Evolutionary conservation across 139 green algal genomes (phyloP).

Genomic region (Chlorella vulgaris): DNA sequence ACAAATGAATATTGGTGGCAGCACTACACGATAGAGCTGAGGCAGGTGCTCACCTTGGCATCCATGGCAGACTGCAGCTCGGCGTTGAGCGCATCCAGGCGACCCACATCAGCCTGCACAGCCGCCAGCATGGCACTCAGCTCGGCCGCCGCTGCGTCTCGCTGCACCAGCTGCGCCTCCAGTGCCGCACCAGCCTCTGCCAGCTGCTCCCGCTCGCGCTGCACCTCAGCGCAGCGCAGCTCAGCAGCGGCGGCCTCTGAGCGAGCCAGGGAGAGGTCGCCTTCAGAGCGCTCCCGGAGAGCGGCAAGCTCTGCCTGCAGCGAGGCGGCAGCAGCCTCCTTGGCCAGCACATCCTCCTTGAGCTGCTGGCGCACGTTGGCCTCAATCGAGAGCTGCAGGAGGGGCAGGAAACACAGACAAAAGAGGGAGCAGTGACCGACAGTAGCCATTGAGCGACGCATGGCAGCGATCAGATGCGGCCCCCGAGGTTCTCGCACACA

Average conservation of each 20-base stretch:
- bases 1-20: too few relatives aligned
- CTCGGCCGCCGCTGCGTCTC: conserved; percentile 20
- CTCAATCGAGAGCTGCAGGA: conserved; percentile 22
- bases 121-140: neutral
- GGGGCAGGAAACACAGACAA: too few relatives aligned
- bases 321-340: neutral
- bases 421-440: neutral
- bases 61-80: neutral
- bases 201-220: neutral
- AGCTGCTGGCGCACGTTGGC: conserved; percentile 14
- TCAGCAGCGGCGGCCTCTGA: conserved; percentile 1
- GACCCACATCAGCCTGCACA: neutral
- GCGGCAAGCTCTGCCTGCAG: conserved; percentile 4
- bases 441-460: too few relatives aligned
- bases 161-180: neutral
- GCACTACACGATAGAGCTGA: too few relatives aligned
- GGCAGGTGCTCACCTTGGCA: neutral
- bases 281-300: neutral
- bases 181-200: neutral
- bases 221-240: conserved; percentile 2
- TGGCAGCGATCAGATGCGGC: too few relatives aligned
- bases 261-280: neutral
- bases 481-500: too few relatives aligned
- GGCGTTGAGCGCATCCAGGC: neutral
- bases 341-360: neutral